Evolutionary conservation across 1,139 yeast genomes (phyloP).

Genomic region (Zygoascus hellenicus): DNA sequence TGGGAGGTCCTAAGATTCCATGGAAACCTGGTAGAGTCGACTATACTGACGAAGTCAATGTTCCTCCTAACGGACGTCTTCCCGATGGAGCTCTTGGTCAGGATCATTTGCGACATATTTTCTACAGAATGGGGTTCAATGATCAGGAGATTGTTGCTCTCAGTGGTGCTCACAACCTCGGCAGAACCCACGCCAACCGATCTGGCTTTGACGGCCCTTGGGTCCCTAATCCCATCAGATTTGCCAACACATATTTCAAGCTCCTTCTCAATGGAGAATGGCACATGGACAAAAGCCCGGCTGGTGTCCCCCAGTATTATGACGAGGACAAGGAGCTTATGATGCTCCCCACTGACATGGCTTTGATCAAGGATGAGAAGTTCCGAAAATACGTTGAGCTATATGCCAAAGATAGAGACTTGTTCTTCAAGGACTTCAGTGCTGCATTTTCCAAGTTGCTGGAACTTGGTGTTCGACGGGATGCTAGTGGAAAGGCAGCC

Average conservation of each 20-base stretch:
- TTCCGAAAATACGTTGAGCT: constrained; percentile 47
- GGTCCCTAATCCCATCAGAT: constrained; percentile 84
- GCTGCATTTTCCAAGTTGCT: constrained; percentile 48
- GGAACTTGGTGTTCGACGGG: constrained; percentile 50
- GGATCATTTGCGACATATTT: constrained; percentile 50
- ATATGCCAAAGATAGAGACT: constrained; percentile 50
- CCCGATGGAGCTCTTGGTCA: constrained; percentile 53
- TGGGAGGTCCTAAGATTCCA: constrained; percentile 54
- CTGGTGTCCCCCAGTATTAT: constrained; percentile 68
- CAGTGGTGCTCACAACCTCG: constrained; percentile 60
- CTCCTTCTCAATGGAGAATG: constrained; percentile 68
- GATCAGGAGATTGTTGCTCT: constrained; percentile 60
- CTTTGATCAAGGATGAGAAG: constrained; percentile 44
- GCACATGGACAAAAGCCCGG: constrained; percentile 53
- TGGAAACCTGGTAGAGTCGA: constrained; percentile 65
- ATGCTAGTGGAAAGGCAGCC: constrained; percentile 29
- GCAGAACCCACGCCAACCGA: constrained; percentile 53
- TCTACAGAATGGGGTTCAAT: constrained; percentile 56
- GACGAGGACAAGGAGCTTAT: constrained; percentile 55
- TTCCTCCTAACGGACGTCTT: constrained; percentile 58
- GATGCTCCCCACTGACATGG: constrained; percentile 62
- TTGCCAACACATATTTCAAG: constrained; percentile 51
- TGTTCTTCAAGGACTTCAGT: constrained; percentile 50
- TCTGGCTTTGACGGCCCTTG: constrained; percentile 89
- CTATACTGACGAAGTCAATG: constrained; percentile 44